Evolutionary conservation across 345 rosid genomes (phyloP).

Genomic region (Eucalyptus erythrocorys): DNA sequence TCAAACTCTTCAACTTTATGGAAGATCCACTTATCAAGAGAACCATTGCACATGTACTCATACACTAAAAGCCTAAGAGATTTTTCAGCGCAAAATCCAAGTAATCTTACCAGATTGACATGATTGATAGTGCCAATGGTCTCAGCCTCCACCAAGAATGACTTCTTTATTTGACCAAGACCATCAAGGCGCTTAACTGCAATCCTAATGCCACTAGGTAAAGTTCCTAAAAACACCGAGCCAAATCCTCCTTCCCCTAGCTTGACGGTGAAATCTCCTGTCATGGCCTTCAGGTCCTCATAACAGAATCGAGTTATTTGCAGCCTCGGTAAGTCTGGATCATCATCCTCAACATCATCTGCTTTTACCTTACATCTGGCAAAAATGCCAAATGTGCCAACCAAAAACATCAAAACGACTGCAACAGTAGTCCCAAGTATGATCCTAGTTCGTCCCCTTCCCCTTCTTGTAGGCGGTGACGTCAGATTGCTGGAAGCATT

Average conservation of each 20-base stretch:
- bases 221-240: neutral
- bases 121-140: neutral
- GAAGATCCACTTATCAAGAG: neutral
- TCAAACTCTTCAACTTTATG: neutral
- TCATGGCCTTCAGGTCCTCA: neutral
- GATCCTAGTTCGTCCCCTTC: neutral
- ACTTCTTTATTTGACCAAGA: neutral
- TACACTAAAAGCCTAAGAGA: neutral
- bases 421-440: neutral
- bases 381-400: neutral
- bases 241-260: neutral
- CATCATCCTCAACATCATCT: neutral
- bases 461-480: accelerated
- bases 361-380: neutral
- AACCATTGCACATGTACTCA: neutral
- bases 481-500: neutral
- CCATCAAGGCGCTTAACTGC: neutral
- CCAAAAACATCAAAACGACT: neutral
- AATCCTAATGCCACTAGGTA: neutral
- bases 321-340: neutral
- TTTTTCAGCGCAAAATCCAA: neutral
- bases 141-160: neutral
- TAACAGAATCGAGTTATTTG: neutral
- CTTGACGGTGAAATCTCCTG: neutral
- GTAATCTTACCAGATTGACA: neutral